Percentiles rank a stretch among this genome's conserved stretches.
Conservation (phyloP, 2,329 filamentous ascomycete species). For the Rachicladosporium sp. region DNA sequence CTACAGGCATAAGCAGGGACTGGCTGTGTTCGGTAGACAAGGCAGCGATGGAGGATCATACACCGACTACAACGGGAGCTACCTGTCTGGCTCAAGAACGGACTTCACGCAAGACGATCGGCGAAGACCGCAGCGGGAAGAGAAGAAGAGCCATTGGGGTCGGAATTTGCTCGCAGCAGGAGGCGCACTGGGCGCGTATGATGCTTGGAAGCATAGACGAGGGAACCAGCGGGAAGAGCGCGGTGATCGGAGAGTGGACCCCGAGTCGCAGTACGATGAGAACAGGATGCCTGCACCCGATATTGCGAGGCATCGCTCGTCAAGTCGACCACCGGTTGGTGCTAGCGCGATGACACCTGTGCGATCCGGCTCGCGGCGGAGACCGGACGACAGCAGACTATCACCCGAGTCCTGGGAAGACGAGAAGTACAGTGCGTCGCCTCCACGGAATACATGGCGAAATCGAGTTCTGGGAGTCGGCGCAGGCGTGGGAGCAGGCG, state of each 20-base stretch:
- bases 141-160: constrained; percentile 20
- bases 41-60: constrained; percentile 11
- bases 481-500: constrained; percentile 29
- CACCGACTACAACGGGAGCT: constrained; percentile 17
- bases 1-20: constrained; percentile 42
- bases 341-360: constrained; percentile 4
- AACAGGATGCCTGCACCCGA: constrained; percentile 2
- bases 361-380: constrained; percentile 3
- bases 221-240: constrained; percentile 12
- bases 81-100: constrained; percentile 40
- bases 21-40: constrained; percentile 7
- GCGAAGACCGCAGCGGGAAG: constrained; percentile 15
- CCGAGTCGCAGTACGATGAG: constrained; percentile 5
- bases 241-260: background rate
- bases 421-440: constrained; percentile 29
- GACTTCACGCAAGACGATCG: constrained; percentile 40
- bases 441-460: constrained; percentile 28
- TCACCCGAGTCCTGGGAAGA: constrained; percentile 24
- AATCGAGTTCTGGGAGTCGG: constrained; percentile 34
- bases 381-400: constrained; percentile 10
- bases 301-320: constrained; percentile 5
- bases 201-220: constrained; percentile 37
- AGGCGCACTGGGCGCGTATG: constrained; percentile 44
- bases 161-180: constrained; percentile 38
- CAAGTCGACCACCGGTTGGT: constrained; percentile 6